Conservation (phyloP, 225 moss, liverwort and hornwort species). For the Pseudisothecium myosuroides region DNA sequence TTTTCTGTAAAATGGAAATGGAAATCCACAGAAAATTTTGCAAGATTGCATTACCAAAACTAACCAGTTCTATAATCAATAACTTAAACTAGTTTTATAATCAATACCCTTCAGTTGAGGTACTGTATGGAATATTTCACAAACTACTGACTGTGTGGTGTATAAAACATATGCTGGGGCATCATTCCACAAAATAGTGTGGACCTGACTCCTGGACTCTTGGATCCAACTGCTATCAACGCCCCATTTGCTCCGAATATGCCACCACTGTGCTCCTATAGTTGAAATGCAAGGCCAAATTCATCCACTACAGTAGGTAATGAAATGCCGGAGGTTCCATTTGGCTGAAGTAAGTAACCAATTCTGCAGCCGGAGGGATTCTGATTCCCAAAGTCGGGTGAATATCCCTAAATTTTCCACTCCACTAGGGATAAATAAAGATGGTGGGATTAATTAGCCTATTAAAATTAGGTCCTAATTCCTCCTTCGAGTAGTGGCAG, state of each 20-base stretch:
- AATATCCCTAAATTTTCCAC: background rate
- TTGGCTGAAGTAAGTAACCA: background rate
- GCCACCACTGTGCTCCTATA: background rate
- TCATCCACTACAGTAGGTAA: background rate
- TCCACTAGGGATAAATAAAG: background rate
- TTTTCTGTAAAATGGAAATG: background rate
- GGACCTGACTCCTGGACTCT: background rate
- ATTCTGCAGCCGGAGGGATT: background rate
- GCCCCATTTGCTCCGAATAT: background rate
- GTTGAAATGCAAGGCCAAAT: background rate
- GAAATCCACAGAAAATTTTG: background rate
- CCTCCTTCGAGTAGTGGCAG: background rate
- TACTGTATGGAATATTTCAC: background rate
- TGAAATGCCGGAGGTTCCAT: background rate
- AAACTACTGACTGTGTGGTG: too few relatives aligned
- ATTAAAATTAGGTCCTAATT: background rate
- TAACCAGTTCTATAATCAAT: background rate
- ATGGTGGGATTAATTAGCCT: background rate
- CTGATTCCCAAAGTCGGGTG: background rate
- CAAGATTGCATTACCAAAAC: background rate
- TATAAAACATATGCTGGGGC: background rate
- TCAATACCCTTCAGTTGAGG: background rate
- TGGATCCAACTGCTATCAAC: background rate
- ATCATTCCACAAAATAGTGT: background rate
- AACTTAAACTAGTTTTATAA: too few relatives aligned